Conservation (phyloP, 2,329 filamentous ascomycete genomes). For the Venturia effusa region DNA sequence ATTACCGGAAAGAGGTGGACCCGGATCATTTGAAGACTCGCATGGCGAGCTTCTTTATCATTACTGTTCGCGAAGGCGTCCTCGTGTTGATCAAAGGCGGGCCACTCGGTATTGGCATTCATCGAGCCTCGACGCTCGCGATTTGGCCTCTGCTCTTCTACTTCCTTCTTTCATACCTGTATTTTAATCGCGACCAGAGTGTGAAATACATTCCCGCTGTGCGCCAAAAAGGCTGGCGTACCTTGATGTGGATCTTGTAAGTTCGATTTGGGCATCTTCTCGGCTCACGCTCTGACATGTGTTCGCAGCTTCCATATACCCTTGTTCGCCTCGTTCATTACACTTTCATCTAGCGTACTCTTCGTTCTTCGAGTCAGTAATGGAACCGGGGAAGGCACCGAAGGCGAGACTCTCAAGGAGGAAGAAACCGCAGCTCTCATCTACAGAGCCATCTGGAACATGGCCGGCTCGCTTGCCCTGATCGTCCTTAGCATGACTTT, state of each 20-base stretch:
- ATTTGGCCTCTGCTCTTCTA: slow-evolving; percentile 9
- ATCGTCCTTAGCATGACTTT: slow-evolving; percentile 9
- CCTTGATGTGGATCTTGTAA: neutral
- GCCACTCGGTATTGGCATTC: slow-evolving; percentile 10
- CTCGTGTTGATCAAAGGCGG: slow-evolving; percentile 13
- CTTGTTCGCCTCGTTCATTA: slow-evolving; percentile 2
- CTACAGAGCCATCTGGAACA: neutral
- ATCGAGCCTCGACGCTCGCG: slow-evolving; percentile 2
- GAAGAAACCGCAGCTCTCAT: neutral
- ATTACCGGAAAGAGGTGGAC: slow-evolving; percentile 5
- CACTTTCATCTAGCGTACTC: neutral
- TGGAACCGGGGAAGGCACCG: neutral
- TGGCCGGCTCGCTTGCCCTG: slow-evolving; percentile 3
- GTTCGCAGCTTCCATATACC: slow-evolving; percentile 4
- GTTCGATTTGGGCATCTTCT: neutral
- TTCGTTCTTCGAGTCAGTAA: neutral
- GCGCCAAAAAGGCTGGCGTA: neutral
- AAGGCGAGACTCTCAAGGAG: neutral
- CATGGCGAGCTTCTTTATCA: slow-evolving; percentile 14
- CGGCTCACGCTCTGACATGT: neutral
- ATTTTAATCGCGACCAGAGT: slow-evolving; percentile 9
- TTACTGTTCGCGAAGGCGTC: slow-evolving; percentile 16
- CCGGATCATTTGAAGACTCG: neutral
- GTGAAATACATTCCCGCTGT: slow-evolving; percentile 5
- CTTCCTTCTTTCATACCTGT: slow-evolving; percentile 6